Base-by-base conservation (phyloP, 257 asterid species). In the Przewalskia tangutica region DNA sequence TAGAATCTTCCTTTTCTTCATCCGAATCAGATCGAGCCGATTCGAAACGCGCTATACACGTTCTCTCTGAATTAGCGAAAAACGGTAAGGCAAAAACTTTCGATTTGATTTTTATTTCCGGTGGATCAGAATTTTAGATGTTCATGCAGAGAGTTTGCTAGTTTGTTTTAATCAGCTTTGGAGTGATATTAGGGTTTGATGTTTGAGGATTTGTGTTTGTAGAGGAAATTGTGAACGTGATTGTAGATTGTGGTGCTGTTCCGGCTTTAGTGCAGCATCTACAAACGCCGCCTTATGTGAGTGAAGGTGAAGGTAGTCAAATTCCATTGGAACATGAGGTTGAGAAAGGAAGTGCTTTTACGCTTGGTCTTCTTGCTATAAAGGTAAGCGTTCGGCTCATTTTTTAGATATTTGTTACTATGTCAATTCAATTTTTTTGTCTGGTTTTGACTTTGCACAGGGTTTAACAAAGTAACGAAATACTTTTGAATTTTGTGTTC, bases 341-440 rank as follows among this genome's bases (percentile, higher is more conserved):
- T 84, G 99, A 94, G 90, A 96, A 94, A 88, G 98, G 99, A 86
- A 91, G 98, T 83, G 99, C 99, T 77, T 93, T 96, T 89, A 92
- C 98, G 14, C 95, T 96, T 70, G 99, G 99, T 70, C 98, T 96
- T 83, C 95, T 96, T 73, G 97, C 98, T 66, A 87, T 94, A 64
- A 96, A 94, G 88, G 99, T 94, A 94, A 84, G 64, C 85, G 38
- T 77, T 0, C 7, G 65, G 42, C 71, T 62, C 23, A 7, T 62
- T 34, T 27, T 27, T 27, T 27, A 27, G 32, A 27, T 27, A 60
- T 66, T 40, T 59, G 60, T 70, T 65, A 42, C 42, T 38, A 4
- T 3, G 5, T 38, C 42, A 6, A 3, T 38, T 38, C 42, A 38
- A 38, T 38, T 38, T 38, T 5, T 38, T 38, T 38, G 42, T 38